A percentile compares a stretch with the other conserved stretches of the same genome.
phyloP scores from a whole-genome alignment of 2,329 filamentous ascomycete species.

The Penicillium sp. region DNA sequence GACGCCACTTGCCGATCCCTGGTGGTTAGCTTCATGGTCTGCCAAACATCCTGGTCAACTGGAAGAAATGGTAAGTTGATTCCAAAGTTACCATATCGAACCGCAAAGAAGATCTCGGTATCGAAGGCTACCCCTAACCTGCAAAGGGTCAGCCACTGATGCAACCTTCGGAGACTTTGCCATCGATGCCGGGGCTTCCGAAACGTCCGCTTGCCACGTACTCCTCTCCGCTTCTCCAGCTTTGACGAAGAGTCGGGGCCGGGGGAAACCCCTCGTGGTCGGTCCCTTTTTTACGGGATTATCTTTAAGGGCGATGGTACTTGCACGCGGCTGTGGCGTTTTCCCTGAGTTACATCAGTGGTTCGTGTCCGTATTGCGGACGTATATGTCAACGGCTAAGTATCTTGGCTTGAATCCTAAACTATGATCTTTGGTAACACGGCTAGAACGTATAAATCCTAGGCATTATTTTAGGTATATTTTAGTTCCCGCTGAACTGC shows the following conservation, averaged over 20 bases:
- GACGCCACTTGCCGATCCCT: constrained; percentile 1
- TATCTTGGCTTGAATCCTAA: background rate
- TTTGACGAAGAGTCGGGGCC: background rate
- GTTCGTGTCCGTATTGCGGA: background rate
- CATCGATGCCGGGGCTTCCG: constrained; percentile 14
- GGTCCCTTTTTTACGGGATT: background rate
- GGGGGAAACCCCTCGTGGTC: background rate
- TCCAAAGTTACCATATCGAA: background rate
- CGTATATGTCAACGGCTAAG: background rate
- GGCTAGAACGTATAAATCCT: background rate
- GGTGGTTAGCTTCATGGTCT: background rate
- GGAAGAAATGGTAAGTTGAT: background rate
- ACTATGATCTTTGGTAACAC: background rate
- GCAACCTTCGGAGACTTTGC: background rate
- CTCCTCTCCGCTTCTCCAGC: background rate
- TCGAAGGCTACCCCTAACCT: background rate
- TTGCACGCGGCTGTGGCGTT: background rate
- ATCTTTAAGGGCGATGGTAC: background rate
- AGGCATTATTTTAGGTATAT: background rate
- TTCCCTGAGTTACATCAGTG: background rate
- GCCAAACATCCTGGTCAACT: background rate
- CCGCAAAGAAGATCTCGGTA: background rate
- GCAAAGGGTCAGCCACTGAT: background rate
- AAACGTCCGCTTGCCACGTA: background rate
- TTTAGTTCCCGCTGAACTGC: background rate